A percentile compares a stretch with the other conserved stretches of the same genome.
Evolutionary conservation across 495 filamentous ascomycete genomes (phyloP).

Genomic region (Rusavskia elegans): DNA sequence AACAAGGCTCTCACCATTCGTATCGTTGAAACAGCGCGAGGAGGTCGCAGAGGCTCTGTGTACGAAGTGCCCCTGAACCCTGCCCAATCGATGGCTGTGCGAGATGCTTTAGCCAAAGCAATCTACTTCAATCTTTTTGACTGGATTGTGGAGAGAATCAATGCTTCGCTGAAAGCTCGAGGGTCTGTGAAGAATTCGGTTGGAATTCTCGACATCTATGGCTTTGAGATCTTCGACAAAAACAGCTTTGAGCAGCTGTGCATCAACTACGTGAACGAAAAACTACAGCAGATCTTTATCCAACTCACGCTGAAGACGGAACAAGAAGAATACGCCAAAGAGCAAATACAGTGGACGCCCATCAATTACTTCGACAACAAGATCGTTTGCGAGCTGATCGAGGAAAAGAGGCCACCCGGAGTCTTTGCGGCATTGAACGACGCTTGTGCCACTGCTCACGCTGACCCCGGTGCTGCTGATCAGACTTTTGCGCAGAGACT

Average conservation of each 20-base stretch:
- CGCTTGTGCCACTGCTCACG: conserved; percentile 91
- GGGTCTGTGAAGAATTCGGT: conserved; percentile 66
- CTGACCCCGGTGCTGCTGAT: conserved; percentile 85
- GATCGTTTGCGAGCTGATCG: conserved; percentile 94
- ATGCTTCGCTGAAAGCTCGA: conserved; percentile 70
- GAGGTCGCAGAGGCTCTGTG: conserved; percentile 59
- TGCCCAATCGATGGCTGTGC: conserved; percentile 77
- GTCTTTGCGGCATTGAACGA: conserved; percentile 96
- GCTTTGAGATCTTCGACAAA: conserved; percentile 98
- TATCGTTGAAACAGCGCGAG: conserved; percentile 76
- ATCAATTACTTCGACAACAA: conserved; percentile 99
- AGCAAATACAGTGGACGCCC: conserved; percentile 96
- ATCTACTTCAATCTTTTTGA: conserved; percentile 98
- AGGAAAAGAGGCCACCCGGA: conserved; percentile 79
- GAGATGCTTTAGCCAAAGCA: conserved; percentile 84
- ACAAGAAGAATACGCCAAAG: conserved; percentile 92
- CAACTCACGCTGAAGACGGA: conserved; percentile 93
- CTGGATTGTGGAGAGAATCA: conserved; percentile 93
- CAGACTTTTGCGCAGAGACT: conserved; percentile 87
- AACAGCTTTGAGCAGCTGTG: conserved; percentile 99
- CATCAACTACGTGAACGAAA: conserved; percentile 99
- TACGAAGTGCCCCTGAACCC: conserved; percentile 90
- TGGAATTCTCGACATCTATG: conserved; percentile 98
- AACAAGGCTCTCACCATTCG: conserved; percentile 81
- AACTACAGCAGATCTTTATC: conserved; percentile 98